phyloP scores from a whole-genome alignment of 106 monocot species.

The Allium fistulosum region DNA sequence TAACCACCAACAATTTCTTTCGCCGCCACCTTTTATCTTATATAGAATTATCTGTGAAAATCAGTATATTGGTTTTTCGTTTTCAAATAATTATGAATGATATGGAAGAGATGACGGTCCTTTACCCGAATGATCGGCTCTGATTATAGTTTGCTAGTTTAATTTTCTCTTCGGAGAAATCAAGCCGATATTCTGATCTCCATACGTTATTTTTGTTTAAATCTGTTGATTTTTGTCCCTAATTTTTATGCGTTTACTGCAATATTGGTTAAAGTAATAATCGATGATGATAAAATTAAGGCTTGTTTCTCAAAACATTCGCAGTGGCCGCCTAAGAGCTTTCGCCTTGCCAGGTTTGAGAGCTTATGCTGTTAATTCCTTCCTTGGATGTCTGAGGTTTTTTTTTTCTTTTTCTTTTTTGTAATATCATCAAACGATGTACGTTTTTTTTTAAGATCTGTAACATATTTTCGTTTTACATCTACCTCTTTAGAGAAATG shows the following conservation, averaged over 20 bases:
- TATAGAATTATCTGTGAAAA: no score
- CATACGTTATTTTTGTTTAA: not conserved
- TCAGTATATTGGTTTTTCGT: not conserved
- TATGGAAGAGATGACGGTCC: not conserved
- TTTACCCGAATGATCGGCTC: conserved; percentile 2
- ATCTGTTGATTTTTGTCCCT: not conserved
- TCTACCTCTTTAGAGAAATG: no score
- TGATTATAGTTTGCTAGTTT: conserved; percentile 1
- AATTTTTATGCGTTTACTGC: not conserved
- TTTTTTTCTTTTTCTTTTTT: no score
- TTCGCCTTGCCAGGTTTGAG: conserved; percentile 18
- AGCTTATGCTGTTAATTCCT: conserved; percentile 5
- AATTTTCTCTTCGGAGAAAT: not conserved
- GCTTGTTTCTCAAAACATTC: conserved; percentile 20
- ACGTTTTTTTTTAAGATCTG: no score
- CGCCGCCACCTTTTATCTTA: no score
- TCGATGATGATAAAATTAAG: conserved; percentile 9
- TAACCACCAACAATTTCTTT: no score
- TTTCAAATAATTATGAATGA: not conserved
- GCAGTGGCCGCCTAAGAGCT: conserved; percentile 20
- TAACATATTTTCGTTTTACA: no score
- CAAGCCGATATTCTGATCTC: not conserved
- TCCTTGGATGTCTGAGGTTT: conserved; percentile 18
- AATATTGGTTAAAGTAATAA: not conserved
- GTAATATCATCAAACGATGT: not conserved